A percentile compares a stretch with the other conserved stretches of the same genome.
phyloP scores from a whole-genome alignment of 176 grass and related monocot species.

The Aegilops bicornis region DNA sequence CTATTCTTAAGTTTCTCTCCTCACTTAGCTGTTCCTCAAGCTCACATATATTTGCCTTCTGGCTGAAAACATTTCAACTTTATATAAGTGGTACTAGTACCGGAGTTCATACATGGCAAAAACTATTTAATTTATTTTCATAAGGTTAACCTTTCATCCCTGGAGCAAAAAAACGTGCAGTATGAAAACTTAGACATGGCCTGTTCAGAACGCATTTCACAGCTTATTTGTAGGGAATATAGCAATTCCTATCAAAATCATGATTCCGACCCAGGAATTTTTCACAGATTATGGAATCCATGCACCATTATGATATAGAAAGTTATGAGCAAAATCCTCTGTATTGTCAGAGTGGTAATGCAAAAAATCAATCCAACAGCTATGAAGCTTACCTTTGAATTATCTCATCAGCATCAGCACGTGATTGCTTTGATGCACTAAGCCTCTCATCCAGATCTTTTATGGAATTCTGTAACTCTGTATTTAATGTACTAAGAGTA shows the following conservation, averaged over 20 bases:
- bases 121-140: neutral
- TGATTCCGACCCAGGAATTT: neutral
- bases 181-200: neutral
- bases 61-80: constrained; percentile 54
- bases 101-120: neutral
- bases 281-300: neutral
- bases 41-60: constrained; percentile 85
- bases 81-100: constrained; percentile 10
- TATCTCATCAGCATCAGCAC: constrained; percentile 83
- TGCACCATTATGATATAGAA: neutral
- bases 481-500: constrained; percentile 54
- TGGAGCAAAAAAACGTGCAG: neutral
- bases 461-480: constrained; percentile 57
- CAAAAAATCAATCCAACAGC: neutral
- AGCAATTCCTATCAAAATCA: constrained; percentile 6
- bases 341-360: neutral
- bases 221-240: neutral
- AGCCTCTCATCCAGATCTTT: constrained; percentile 92
- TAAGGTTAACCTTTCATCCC: neutral
- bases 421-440: constrained; percentile 80
- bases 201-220: neutral
- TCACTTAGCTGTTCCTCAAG: constrained; percentile 77
- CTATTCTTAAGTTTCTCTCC: constrained; percentile 87
- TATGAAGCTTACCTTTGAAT: constrained; percentile 66
- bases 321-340: neutral